Conservation (phyloP, 345 rosid species). For the Erysimum cheiranthoides region DNA sequence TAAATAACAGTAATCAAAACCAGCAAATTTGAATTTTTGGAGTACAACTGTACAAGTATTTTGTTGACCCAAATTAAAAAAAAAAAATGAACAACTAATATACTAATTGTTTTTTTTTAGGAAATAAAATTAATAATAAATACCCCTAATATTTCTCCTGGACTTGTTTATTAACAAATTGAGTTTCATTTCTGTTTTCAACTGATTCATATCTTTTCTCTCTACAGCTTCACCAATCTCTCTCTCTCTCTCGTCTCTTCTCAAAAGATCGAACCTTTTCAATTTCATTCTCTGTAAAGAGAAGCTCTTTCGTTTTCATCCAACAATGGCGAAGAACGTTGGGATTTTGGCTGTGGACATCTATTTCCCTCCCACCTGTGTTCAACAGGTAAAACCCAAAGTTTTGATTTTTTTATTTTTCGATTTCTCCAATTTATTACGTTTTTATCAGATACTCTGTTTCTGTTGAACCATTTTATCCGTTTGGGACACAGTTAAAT, state of each 20-base stretch:
- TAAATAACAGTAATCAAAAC: not conserved
- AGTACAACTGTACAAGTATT: constrained; percentile 13
- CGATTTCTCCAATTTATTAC: not conserved
- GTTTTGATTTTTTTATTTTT: not conserved
- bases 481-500: constrained; percentile 14
- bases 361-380: constrained; percentile 96
- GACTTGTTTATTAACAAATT: constrained; percentile 38
- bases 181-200: constrained; percentile 37
- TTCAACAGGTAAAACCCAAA: constrained; percentile 72
- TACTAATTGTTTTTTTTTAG: not conserved
- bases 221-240: constrained; percentile 25
- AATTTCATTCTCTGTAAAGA: not conserved
- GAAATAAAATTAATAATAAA: not conserved
- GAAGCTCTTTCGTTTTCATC: not conserved
- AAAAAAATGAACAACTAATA: constrained; percentile 1
- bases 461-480: not conserved
- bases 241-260: constrained; percentile 36
- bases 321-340: constrained; percentile 88
- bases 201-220: constrained; percentile 31
- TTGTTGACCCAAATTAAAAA: not conserved
- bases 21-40: not conserved
- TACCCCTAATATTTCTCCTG: constrained; percentile 15
- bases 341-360: constrained; percentile 95
- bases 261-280: constrained; percentile 30
- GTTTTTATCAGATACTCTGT: constrained; percentile 7